Evolutionary conservation across 306 rosid genomes (phyloP).

Genomic region (Chamaecrista fasciculata): DNA sequence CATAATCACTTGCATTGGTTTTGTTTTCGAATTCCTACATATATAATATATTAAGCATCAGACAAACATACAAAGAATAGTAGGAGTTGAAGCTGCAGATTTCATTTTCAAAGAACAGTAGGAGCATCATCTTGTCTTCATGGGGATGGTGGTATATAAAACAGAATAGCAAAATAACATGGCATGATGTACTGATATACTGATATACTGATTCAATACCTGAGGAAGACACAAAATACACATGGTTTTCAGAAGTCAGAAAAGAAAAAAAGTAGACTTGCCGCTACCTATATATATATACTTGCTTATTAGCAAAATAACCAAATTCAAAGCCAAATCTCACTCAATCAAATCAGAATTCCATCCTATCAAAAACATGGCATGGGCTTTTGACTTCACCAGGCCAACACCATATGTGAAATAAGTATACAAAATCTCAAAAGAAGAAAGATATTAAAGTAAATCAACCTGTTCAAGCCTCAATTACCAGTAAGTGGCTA

Average conservation of each 20-base stretch:
- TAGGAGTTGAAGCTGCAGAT: too few relatives aligned
- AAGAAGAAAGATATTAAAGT: background rate
- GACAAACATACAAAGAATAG: too few relatives aligned
- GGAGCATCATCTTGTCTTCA: too few relatives aligned
- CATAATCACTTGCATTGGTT: too few relatives aligned
- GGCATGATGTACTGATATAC: too few relatives aligned
- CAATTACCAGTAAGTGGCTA: background rate
- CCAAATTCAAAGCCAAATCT: background rate
- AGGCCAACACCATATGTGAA: constrained; percentile 1
- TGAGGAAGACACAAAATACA: constrained; percentile 31
- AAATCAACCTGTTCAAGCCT: background rate
- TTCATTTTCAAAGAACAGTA: too few relatives aligned
- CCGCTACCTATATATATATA: constrained; percentile 8
- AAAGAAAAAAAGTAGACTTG: background rate
- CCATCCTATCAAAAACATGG: background rate
- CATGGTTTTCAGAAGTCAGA: background rate
- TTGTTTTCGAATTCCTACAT: too few relatives aligned
- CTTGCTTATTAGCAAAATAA: too few relatives aligned
- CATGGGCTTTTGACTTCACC: constrained; percentile 12
- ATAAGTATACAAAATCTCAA: background rate
- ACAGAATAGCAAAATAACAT: too few relatives aligned
- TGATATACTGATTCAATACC: constrained; percentile 69
- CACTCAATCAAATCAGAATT: background rate
- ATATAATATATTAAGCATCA: too few relatives aligned
- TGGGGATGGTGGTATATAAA: too few relatives aligned